Base-by-base conservation (phyloP, 345 rosid genomes). In the Acer campestre region DNA sequence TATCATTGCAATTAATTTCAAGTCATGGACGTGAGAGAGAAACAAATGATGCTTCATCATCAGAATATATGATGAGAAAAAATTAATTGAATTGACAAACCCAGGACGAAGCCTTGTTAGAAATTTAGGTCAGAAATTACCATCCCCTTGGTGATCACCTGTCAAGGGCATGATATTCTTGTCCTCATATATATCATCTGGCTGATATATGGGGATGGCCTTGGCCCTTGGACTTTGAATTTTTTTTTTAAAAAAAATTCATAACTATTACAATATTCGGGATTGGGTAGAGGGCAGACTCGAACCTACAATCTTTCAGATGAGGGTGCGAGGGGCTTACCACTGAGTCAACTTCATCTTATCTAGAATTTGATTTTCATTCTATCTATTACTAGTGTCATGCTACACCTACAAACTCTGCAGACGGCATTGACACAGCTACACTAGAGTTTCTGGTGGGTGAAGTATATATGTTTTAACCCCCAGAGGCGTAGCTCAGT, bases 61-160 rank as follows among this genome's bases (percentile, higher is more conserved):
- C 44, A 29, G 18, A 13, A 42, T 49, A 49, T 35, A 35, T 49
- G 17, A 18, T 49, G 16, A 53, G n/a, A 53, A 12, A 17, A 53
- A 53, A 53, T 4, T 53, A 53, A 53, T 35, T 35, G 16, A 1
- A 53, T 46, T 46, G 13, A 46, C 56, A 51, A 14, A 51, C 18
- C 55, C 17, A 51, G 56, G 56, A 51, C n/a, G n/a, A 53, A 53
- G 6, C 11, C 51, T 40, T 58, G 18, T 38, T 25, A 2, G 14
- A 56, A 55, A 51, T 25, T 38, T 74, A 63, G 77, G 77, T 48
- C 31, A 23, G 61, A 29, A 49, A 74, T 74, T 27, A 46, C 40
- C 12, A 63, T 63, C 61, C 61, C 58, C 6, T 23, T 9, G 44
- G 48, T 74, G 61, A 53, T 11, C 31, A 46, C 18, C 61, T 48